Evolutionary conservation across 2,329 filamentous ascomycete genomes (phyloP).

Genomic region (Westerdykella ornata): DNA sequence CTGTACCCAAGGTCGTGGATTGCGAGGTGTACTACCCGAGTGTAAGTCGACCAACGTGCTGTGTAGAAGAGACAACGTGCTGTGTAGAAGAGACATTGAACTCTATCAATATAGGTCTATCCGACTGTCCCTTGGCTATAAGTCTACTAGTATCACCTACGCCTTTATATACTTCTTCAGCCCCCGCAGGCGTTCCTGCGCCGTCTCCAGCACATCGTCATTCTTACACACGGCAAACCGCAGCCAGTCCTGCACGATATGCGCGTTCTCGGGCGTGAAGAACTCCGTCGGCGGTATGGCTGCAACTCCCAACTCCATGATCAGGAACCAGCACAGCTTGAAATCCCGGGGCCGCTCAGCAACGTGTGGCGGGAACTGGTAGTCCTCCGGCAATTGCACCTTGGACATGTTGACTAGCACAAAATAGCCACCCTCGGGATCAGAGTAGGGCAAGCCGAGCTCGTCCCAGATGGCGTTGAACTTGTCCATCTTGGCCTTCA

Average conservation of each 20-base stretch:
- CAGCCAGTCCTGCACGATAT: slow-evolving; percentile 86
- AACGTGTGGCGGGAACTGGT: slow-evolving; percentile 85
- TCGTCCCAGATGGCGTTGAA: slow-evolving; percentile 64
- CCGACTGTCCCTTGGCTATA: background rate
- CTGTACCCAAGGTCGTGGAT: background rate
- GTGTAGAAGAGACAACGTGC: too few relatives aligned
- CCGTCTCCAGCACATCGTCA: slow-evolving; percentile 61
- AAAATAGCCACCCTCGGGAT: slow-evolving; percentile 96
- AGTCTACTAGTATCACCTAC: slow-evolving; percentile 5
- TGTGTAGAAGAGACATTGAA: too few relatives aligned
- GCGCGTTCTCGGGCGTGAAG: slow-evolving; percentile 76
- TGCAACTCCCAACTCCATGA: slow-evolving; percentile 91
- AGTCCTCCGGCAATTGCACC: slow-evolving; percentile 74
- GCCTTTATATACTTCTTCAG: slow-evolving; percentile 45
- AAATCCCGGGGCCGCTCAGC: slow-evolving; percentile 83
- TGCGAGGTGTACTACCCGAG: too few relatives aligned
- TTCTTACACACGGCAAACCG: slow-evolving; percentile 96
- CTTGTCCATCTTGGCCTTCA: slow-evolving; percentile 79
- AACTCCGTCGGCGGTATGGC: slow-evolving; percentile 97
- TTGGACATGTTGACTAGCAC: slow-evolving; percentile 89
- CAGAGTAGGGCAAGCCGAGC: slow-evolving; percentile 59
- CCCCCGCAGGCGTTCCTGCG: slow-evolving; percentile 45
- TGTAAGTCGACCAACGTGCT: too few relatives aligned
- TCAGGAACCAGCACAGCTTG: slow-evolving; percentile 92
- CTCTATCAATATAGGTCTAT: too few relatives aligned